phyloP scores from a whole-genome alignment of 495 filamentous ascomycete genomes.

The Amphirosellinia nigrospora region DNA sequence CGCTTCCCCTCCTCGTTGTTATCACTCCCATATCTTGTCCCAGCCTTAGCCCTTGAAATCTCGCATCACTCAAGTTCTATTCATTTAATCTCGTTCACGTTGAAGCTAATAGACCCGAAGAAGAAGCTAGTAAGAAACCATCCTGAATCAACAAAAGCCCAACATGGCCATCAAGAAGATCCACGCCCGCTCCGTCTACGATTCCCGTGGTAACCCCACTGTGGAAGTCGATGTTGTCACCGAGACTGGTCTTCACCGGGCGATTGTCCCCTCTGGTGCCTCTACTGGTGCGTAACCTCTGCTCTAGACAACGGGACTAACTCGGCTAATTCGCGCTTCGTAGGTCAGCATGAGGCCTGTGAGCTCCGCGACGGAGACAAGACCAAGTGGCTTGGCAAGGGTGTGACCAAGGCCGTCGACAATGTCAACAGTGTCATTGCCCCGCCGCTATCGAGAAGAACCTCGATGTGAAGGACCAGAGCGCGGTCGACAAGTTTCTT shows the following conservation, averaged over 20 bases:
- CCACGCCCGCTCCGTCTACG: conserved; percentile 98
- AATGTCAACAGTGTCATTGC: conserved; percentile 96
- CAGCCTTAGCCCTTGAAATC: background rate
- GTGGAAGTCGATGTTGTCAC: conserved; percentile 94
- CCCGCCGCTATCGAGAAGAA: conserved; percentile 91
- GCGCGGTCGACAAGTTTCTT: conserved; percentile 89
- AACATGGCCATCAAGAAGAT: conserved; percentile 95
- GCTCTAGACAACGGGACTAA: conserved; percentile 17
- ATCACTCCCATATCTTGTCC: background rate
- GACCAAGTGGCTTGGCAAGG: conserved; percentile 94
- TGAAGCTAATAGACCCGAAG: conserved; percentile 2
- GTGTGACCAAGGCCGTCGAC: conserved; percentile 91
- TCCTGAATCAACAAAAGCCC: background rate
- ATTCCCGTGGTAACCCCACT: conserved; percentile 98
- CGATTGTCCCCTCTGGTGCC: conserved; percentile 97
- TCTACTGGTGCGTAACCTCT: conserved; percentile 77
- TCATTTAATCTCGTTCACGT: background rate
- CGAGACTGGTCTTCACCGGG: conserved; percentile 94
- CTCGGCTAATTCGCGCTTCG: conserved; percentile 30
- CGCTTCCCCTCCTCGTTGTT: background rate
- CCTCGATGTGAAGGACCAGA: conserved; percentile 97
- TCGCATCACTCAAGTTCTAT: background rate
- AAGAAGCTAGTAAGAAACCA: background rate
- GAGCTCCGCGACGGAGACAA: conserved; percentile 99
- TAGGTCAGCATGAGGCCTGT: conserved; percentile 96